Evolutionary conservation across 1,139 yeast species (phyloP), one percentile per base, ranked within the genome.

Genomic region (Eremothecium cymbalariae): DNA sequence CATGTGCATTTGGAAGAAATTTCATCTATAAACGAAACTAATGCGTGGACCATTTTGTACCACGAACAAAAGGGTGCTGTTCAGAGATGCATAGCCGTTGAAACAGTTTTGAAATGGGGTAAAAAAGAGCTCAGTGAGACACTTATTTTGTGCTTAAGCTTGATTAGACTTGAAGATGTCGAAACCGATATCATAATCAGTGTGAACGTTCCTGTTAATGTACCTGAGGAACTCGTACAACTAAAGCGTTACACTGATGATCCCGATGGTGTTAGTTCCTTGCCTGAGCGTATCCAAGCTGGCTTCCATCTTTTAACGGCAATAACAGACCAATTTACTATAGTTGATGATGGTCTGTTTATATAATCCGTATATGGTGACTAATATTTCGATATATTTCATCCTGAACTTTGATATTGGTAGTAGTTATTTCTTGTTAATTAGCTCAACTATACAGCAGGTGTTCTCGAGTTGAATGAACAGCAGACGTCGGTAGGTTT

Each of bases 141-240:
- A 4, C 50, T 74, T 31, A 64, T 65, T 13, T 59, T 76, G 11
- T 63, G 74, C 17, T 46, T 78, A 16, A 77, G 73, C 1, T 55
- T 80, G 32, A 59, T 78, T 15, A 63, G 86, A 33, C 49, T 79
- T 25, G 49, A 51, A 3, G 65, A 63, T 32, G 74, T 63, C 0
- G 58, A 59, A 1, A 77, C 93, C 0, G 94, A 84, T 55, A 65
- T 78, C 2, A 51, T 82, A 33, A 57, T 82, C 12, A 70, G 81
- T 2, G 66, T 72, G 51, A 78, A 78, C 45, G 62, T 75, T 2
- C 81, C 84, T 3, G 44, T 63, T n/a, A 41, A 41, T 2, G 41
- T 46, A 7, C 38, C 37, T 2, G 34, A 36, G 4, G 60, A 58
- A 22, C 38, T 56, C 6, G 42, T 36, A 25, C 58, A 37, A 27